A percentile compares a stretch with the other conserved stretches of the same genome.
Conservation (phyloP, 768 basidiomycete species). For the Mycena epipterygia region DNA sequence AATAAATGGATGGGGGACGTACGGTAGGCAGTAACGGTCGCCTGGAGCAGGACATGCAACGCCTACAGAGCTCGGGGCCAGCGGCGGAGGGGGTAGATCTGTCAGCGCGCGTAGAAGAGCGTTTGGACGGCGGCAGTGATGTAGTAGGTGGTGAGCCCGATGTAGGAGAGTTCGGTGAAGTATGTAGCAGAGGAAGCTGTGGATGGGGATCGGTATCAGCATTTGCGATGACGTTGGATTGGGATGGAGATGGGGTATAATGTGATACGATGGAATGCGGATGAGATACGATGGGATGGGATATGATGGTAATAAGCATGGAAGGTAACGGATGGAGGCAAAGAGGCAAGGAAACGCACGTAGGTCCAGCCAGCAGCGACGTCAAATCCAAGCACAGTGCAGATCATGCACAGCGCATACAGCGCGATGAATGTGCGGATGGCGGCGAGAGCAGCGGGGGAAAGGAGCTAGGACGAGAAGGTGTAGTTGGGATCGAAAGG, state of each 20-base stretch:
- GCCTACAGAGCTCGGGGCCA: conserved; percentile 71
- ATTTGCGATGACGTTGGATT: no score
- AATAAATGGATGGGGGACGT: conserved; percentile 43
- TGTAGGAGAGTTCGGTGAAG: conserved; percentile 75
- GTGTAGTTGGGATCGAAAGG: conserved; percentile 54
- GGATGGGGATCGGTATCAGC: no score
- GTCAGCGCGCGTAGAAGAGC: conserved; percentile 52
- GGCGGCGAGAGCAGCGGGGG: conserved; percentile 57
- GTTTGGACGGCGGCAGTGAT: conserved; percentile 71
- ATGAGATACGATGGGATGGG: not conserved
- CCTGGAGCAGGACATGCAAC: conserved; percentile 66
- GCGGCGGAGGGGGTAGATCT: conserved; percentile 67
- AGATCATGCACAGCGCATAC: conserved; percentile 60
- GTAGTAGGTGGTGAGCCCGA: conserved; percentile 74
- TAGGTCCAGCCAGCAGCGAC: conserved; percentile 47
- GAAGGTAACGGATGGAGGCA: no score
- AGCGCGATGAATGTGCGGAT: conserved; percentile 63
- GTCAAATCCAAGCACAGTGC: conserved; percentile 55
- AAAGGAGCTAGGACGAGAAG: conserved; percentile 64
- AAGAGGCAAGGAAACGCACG: conserved; percentile 47
- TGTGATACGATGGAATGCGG: no score
- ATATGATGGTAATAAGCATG: no score
- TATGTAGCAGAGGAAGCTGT: conserved; percentile 59
- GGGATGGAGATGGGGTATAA: no score
- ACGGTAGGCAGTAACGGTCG: conserved; percentile 71